Conservation (phyloP, 441 rosid genomes). For the Mallotus japonicus region DNA sequence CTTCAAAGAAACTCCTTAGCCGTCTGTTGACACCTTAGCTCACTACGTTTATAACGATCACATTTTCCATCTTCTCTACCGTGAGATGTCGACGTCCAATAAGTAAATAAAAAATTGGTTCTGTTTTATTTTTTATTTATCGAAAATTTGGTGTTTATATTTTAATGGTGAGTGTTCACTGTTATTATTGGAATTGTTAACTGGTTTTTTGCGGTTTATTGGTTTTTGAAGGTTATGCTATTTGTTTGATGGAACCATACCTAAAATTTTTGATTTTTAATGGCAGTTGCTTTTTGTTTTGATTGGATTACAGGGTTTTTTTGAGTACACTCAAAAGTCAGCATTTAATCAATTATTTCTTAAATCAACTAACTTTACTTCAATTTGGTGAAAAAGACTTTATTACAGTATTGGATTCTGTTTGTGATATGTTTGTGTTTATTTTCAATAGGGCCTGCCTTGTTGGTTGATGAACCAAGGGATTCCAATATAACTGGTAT, state of each 20-base stretch:
- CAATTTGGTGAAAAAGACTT: neutral
- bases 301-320: neutral
- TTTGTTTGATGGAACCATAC: conserved; percentile 4
- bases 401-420: neutral
- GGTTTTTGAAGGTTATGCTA: neutral
- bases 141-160: too few species aligned
- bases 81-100: too few species aligned
- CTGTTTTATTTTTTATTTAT: too few species aligned
- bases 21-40: conserved; percentile 86
- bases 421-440: neutral
- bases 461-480: conserved; percentile 63
- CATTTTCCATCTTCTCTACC: conserved; percentile 85
- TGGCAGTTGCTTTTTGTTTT: too few species aligned
- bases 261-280: too few species aligned
- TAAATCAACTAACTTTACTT: neutral
- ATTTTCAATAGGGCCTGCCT: conserved; percentile 45
- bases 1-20: conserved; percentile 96
- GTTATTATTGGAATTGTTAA: neutral
- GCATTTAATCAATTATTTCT: neutral
- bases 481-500: conserved; percentile 58
- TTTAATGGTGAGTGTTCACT: conserved; percentile 24
- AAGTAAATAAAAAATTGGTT: too few species aligned
- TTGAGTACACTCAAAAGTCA: too few species aligned
- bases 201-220: neutral
- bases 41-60: conserved; percentile 82